Base-by-base conservation (phyloP, 2,329 filamentous ascomycete species). In the Myrmaecium sp. region DNA sequence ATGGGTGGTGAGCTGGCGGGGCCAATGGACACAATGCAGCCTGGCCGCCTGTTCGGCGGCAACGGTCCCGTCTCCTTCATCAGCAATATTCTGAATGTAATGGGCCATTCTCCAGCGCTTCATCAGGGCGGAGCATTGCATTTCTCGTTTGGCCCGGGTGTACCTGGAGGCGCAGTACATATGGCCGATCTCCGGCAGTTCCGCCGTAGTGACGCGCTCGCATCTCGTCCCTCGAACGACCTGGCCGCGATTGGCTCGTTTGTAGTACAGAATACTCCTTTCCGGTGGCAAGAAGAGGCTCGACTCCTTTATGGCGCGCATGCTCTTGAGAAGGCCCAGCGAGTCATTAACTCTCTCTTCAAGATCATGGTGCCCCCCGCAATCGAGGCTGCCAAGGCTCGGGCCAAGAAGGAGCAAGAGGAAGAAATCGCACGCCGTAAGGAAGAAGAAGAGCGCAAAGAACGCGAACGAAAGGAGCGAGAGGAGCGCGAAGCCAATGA, bases 241-340 rank as follows among this genome's bases (percentile, higher is more conserved):
- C 76, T 76, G 8, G 61, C 69, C n/a, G 74, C 78, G 38, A 76
- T 81, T 8, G 74, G 84, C 14, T 60, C 71, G 3, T 95, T 95
- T 47, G 57, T 64, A 12, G 63, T 81, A 6, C 68, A 71, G 19
- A 62, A 69, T 6, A 95, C 89, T 1, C 60, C 66, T 29, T 64
- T 66, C 28, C 74, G 89, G 33, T 98, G 91, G 75, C 70, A 79
- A 44, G 82, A 94, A 44, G 91, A 95, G 49, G 75, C 83, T 6
- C 74, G 76, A 35, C 73, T 98, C 49, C 64, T 95, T 1, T 95
- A 89, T 49, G 78, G 79, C 14, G 54, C 60, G 13, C 62, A 56
- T 25, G 66, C 74, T 27, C 46, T 67, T 3, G 83, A 93, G 25
- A 78, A 78, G 44, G 66, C 73, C 3, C 61, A 67, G 33, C 68